These are phyloP conservation scores for Apiotrichum mycotoxinovorans DNA, from an alignment of 1,284 basidiomycete species.

Conservation along the genomic window DNA sequence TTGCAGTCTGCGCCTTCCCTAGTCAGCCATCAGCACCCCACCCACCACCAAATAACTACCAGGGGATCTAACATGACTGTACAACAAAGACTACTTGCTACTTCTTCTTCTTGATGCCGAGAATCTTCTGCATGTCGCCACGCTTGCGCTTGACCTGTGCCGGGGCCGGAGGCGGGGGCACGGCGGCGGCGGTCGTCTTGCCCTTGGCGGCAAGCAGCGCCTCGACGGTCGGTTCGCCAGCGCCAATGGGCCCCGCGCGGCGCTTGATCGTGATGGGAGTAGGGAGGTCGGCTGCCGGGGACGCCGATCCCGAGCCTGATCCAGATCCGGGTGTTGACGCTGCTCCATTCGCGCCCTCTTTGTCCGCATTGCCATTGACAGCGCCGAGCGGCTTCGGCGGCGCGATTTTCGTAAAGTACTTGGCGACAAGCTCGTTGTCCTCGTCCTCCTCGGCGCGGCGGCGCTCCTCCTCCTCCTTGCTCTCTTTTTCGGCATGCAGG, in stretches of 20 bases:
- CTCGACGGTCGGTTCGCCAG: constrained; percentile 62
- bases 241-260: constrained; percentile 49
- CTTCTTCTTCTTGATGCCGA: constrained; percentile 60
- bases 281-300: constrained; percentile 4
- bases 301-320: background rate
- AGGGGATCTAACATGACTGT: too few relatives aligned
- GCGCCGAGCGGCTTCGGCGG: constrained; percentile 16
- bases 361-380: background rate
- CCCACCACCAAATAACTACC: too few relatives aligned
- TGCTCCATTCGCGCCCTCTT: background rate
- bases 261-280: constrained; percentile 66
- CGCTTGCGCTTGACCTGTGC: constrained; percentile 60
- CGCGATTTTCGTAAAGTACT: constrained; percentile 74
- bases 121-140: constrained; percentile 44
- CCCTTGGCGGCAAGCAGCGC: constrained; percentile 69
- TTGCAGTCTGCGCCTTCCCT: too few relatives aligned
- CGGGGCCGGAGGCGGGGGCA: constrained; percentile 18
- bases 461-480: constrained; percentile 55
- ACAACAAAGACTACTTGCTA: too few relatives aligned
- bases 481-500: constrained; percentile 38
- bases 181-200: constrained; percentile 53
- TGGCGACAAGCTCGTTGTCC: constrained; percentile 80
- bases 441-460: constrained; percentile 71
- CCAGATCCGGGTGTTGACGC: background rate
- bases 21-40: too few relatives aligned